phyloP scores from a whole-genome alignment of 495 filamentous ascomycete genomes.

The Aspergillus biplanus region DNA sequence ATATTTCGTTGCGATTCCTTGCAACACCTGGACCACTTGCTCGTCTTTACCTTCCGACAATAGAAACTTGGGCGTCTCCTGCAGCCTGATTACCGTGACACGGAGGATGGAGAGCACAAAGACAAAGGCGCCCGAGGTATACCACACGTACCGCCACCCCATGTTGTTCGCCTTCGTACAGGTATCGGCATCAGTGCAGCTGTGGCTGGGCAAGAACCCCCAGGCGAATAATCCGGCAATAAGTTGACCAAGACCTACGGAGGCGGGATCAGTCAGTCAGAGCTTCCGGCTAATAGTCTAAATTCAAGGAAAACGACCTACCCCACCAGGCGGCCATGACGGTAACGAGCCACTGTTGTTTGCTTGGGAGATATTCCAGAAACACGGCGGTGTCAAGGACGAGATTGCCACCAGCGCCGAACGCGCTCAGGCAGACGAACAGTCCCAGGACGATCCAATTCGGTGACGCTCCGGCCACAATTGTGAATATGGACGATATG shows the following conservation, averaged over 20 bases:
- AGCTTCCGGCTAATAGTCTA: not conserved
- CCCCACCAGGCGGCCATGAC: constrained; percentile 57
- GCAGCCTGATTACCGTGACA: constrained; percentile 66
- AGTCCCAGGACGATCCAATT: constrained; percentile 53
- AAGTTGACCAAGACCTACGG: constrained; percentile 32
- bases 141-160: constrained; percentile 61
- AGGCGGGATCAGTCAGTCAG: constrained; percentile 8
- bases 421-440: constrained; percentile 50
- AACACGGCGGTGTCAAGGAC: constrained; percentile 69
- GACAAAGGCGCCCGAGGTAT: constrained; percentile 66
- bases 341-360: constrained; percentile 51
- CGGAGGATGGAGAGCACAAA: constrained; percentile 67
- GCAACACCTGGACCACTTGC: constrained; percentile 62
- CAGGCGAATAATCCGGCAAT: constrained; percentile 49
- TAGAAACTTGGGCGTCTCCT: constrained; percentile 76
- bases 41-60: constrained; percentile 65
- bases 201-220: constrained; percentile 47
- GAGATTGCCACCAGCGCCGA: constrained; percentile 67
- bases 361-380: constrained; percentile 53
- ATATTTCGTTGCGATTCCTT: constrained; percentile 64
- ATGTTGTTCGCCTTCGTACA: constrained; percentile 54
- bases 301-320: constrained; percentile 3
- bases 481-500: constrained; percentile 50
- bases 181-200: constrained; percentile 33
- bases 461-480: constrained; percentile 52